A percentile compares a stretch with the other conserved stretches of the same genome.
Conservation (phyloP, 2,329 filamentous ascomycete genomes). For the Aspergillus phoenicis region DNA sequence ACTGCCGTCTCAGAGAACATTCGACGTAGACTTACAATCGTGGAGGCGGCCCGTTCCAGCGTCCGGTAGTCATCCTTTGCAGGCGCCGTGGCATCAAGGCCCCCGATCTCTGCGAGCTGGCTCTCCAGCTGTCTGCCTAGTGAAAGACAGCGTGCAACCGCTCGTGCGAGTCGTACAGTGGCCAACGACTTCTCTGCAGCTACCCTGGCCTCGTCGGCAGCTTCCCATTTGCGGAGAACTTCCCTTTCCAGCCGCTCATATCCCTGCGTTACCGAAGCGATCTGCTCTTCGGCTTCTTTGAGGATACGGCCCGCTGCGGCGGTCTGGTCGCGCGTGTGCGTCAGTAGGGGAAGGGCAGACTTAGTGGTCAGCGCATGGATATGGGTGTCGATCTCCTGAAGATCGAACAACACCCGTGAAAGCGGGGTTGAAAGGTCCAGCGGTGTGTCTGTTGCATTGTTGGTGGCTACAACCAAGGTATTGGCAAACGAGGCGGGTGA, state of each 20-base stretch:
- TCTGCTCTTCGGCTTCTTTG: constrained; percentile 74
- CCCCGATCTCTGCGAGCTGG: constrained; percentile 52
- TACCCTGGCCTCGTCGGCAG: constrained; percentile 77
- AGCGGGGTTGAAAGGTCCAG: constrained; percentile 93
- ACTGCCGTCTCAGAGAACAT: constrained; percentile 67
- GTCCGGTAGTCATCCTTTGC: constrained; percentile 72
- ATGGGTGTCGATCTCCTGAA: constrained; percentile 94
- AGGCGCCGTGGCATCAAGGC: constrained; percentile 37
- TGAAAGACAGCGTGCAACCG: constrained; percentile 76
- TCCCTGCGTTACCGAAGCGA: constrained; percentile 77
- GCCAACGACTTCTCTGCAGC: constrained; percentile 79
- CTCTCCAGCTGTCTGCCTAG: constrained; percentile 83
- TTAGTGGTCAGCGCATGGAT: constrained; percentile 88
- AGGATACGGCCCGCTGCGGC: constrained; percentile 73
- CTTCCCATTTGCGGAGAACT: constrained; percentile 80
- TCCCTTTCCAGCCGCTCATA: constrained; percentile 85
- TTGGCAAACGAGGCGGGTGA: constrained; percentile 83
- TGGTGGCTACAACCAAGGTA: constrained; percentile 81
- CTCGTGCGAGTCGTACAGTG: constrained; percentile 74
- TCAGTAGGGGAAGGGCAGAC: constrained; percentile 77
- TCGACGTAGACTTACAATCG: constrained; percentile 73
- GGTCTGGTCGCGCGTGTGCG: constrained; percentile 74
- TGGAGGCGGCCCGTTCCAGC: constrained; percentile 79
- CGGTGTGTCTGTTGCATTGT: constrained; percentile 85
- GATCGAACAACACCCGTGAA: constrained; percentile 90